Evolutionary conservation across 148 eudicot species (phyloP).

Genomic region (Arbutus unedo): DNA sequence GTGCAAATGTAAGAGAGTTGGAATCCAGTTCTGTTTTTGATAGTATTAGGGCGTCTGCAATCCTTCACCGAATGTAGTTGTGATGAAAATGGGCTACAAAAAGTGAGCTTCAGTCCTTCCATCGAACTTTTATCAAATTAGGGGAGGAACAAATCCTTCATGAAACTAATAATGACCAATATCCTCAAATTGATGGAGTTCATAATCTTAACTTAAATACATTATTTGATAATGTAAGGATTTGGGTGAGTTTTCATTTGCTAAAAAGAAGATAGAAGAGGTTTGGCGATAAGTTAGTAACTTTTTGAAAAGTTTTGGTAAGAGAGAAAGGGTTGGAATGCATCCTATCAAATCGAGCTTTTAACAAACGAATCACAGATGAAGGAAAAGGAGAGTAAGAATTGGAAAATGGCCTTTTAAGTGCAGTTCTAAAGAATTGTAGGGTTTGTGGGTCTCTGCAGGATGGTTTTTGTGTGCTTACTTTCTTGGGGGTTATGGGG

Average conservation of each 20-base stretch:
- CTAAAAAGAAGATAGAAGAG: background rate
- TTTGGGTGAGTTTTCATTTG: background rate
- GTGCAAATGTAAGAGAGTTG: background rate
- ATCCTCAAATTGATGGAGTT: background rate
- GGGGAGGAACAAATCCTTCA: background rate
- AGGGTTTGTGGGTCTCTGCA: constrained; percentile 20
- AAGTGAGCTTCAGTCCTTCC: background rate
- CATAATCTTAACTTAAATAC: background rate
- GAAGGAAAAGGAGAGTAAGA: background rate
- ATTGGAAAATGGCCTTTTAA: background rate
- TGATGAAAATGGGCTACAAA: background rate
- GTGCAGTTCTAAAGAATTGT: background rate
- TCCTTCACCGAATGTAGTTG: background rate
- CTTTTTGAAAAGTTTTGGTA: background rate
- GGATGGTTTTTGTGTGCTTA: constrained; percentile 96
- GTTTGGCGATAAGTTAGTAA: background rate
- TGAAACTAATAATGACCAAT: background rate
- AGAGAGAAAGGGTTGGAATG: background rate
- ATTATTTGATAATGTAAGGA: background rate
- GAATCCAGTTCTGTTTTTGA: background rate
- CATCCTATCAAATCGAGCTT: background rate
- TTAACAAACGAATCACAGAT: background rate
- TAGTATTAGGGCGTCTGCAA: background rate
- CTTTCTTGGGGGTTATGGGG: constrained; percentile 84
- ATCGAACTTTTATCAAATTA: background rate